These are phyloP conservation scores for Olyra latifolia DNA, from an alignment of 176 grass and related monocot genomes.

Conservation along the genomic window DNA sequence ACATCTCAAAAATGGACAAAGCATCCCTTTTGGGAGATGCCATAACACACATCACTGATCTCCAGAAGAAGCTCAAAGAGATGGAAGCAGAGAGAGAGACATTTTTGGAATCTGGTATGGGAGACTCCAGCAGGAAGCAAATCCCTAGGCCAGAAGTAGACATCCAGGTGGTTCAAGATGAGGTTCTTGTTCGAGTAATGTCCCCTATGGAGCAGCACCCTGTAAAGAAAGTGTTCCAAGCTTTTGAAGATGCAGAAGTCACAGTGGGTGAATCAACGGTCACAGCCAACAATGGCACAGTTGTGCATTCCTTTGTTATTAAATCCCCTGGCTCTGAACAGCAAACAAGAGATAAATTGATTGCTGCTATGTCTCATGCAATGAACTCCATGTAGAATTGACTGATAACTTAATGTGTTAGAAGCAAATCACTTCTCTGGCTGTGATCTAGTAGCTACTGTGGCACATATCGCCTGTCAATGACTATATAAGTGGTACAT, in stretches of 20 bases:
- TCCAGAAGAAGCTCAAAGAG: slow-evolving; percentile 70
- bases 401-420: slow-evolving; percentile 8
- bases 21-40: slow-evolving; percentile 79
- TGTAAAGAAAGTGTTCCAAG: slow-evolving; percentile 53
- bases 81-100: slow-evolving; percentile 67
- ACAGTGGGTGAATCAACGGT: slow-evolving; percentile 62
- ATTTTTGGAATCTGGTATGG: slow-evolving; percentile 29
- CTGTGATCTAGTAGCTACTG: slow-evolving; percentile 24
- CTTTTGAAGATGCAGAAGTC: slow-evolving; percentile 68
- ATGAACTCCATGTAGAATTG: slow-evolving; percentile 32
- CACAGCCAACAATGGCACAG: slow-evolving; percentile 32
- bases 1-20: slow-evolving; percentile 91
- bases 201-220: slow-evolving; percentile 57
- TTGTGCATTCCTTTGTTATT: slow-evolving; percentile 65
- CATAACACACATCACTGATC: slow-evolving; percentile 67
- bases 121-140: slow-evolving; percentile 23
- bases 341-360: slow-evolving; percentile 65
- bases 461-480: neutral
- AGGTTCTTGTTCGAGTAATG: slow-evolving; percentile 65
- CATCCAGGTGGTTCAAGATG: slow-evolving; percentile 57
- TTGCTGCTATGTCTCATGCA: slow-evolving; percentile 56
- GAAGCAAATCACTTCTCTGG: slow-evolving; percentile 17
- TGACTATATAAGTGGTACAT: slow-evolving; percentile 42
- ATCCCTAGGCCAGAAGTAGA: slow-evolving; percentile 49
- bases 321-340: slow-evolving; percentile 62